Percentiles rank a stretch among this genome's conserved stretches.
These are phyloP conservation scores for Myxozyma neglecta DNA, from an alignment of 805 yeast species.

Conservation along the genomic window DNA sequence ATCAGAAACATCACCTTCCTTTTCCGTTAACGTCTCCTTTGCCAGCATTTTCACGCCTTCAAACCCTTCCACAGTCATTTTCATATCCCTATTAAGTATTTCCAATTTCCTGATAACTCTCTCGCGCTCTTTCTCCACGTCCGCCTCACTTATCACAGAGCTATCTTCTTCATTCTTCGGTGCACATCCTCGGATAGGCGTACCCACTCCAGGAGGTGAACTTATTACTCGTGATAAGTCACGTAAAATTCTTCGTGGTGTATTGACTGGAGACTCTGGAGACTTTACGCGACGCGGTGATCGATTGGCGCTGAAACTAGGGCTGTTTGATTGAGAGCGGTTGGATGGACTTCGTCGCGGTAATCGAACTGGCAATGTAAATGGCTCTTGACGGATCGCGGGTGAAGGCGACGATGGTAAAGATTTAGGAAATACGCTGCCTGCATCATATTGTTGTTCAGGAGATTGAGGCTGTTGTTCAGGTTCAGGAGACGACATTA, in stretches of 20 bases:
- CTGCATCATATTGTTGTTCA: no score
- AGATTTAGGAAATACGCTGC: no score
- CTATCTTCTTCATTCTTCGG: not conserved
- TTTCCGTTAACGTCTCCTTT: not conserved
- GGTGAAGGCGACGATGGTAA: no score
- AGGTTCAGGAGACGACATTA: no score
- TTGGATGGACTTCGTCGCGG: no score
- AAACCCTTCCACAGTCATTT: not conserved
- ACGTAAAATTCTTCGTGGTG: slow-evolving; percentile 9
- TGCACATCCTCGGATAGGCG: not conserved
- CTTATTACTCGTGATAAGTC: slow-evolving; percentile 6
- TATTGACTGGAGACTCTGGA: not conserved
- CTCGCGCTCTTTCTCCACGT: not conserved
- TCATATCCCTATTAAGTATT: not conserved
- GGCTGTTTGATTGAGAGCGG: no score
- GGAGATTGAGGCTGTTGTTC: no score
- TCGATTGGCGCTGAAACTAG: no score
- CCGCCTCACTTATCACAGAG: not conserved
- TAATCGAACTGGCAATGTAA: no score
- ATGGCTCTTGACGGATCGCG: no score
- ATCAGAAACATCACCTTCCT: not conserved
- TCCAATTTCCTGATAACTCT: not conserved
- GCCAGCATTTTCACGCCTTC: not conserved
- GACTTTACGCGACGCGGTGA: not conserved
- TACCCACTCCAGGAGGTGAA: not conserved